Percentiles rank a stretch among this genome's conserved stretches.
Evolutionary conservation across 306 rosid genomes (phyloP).

Genomic region (Lathyrus oleraceus): DNA sequence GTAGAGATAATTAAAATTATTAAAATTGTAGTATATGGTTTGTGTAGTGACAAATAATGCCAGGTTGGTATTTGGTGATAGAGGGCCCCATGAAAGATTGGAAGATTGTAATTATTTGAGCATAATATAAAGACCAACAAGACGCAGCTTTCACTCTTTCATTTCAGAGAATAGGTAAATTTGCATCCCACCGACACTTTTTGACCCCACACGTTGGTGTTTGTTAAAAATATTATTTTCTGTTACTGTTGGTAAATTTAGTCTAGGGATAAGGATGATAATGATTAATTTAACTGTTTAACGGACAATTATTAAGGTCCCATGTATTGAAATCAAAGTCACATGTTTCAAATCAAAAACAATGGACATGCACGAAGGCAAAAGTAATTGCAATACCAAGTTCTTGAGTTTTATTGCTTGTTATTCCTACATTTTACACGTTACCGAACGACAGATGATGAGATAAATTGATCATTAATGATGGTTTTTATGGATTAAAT

Average conservation of each 20-base stretch:
- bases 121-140: neutral
- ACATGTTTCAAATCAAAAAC: no score
- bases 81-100: conserved; percentile 29
- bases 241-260: neutral
- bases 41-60: conserved; percentile 40
- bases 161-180: neutral
- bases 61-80: conserved; percentile 39
- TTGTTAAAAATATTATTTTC: neutral
- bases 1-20: neutral
- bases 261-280: neutral
- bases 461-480: no score
- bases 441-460: no score
- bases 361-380: neutral
- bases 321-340: neutral
- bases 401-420: no score
- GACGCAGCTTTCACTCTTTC: neutral
- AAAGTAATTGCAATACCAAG: no score
- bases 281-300: neutral
- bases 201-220: conserved; percentile 21
- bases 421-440: no score
- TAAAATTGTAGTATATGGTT: neutral
- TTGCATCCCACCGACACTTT: conserved; percentile 42
- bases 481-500: no score
- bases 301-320: neutral
- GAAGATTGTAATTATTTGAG: neutral